A percentile compares a stretch with the other conserved stretches of the same genome.
Conservation (phyloP, 1,139 yeast genomes). For the Yamadazyma mexicana region DNA sequence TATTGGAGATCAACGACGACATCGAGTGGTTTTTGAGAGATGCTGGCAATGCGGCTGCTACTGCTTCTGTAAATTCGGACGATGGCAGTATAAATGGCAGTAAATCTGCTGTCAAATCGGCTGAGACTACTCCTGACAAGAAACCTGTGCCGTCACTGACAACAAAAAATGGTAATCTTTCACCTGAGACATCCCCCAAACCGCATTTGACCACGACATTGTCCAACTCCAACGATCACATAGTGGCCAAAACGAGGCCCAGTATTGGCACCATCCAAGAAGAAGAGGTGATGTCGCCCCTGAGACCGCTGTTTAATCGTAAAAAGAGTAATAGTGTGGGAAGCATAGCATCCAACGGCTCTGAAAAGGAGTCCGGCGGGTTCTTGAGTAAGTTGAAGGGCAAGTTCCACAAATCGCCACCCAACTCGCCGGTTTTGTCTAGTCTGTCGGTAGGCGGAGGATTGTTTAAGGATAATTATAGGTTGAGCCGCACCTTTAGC, state of each 20-base stretch:
- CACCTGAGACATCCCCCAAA: constrained; percentile 1
- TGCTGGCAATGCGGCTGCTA: not conserved
- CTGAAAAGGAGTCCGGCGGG: constrained; percentile 23
- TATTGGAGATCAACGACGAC: constrained; percentile 23
- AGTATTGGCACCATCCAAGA: constrained; percentile 36
- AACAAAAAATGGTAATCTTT: not conserved
- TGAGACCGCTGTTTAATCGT: not conserved
- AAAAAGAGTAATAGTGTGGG: constrained; percentile 10
- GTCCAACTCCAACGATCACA: constrained; percentile 36
- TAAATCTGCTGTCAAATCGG: too few relatives aligned
- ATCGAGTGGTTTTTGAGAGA: constrained; percentile 54
- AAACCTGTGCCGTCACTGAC: not conserved
- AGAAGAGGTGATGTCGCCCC: constrained; percentile 19
- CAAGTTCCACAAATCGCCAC: constrained; percentile 28
- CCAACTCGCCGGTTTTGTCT: constrained; percentile 12
- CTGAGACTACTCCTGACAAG: too few relatives aligned
- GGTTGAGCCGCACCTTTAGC: constrained; percentile 6
- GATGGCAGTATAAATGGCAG: too few relatives aligned
- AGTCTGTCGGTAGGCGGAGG: not conserved
- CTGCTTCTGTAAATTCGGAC: too few relatives aligned
- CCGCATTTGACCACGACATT: constrained; percentile 31
- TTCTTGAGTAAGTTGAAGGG: constrained; percentile 40
- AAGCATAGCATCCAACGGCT: constrained; percentile 8
- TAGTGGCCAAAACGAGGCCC: constrained; percentile 33
- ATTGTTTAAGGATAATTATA: constrained; percentile 10